Percentiles rank a stretch among this genome's conserved stretches.
Conservation (phyloP, 257 asterid genomes). For the Apocynum venetum region DNA sequence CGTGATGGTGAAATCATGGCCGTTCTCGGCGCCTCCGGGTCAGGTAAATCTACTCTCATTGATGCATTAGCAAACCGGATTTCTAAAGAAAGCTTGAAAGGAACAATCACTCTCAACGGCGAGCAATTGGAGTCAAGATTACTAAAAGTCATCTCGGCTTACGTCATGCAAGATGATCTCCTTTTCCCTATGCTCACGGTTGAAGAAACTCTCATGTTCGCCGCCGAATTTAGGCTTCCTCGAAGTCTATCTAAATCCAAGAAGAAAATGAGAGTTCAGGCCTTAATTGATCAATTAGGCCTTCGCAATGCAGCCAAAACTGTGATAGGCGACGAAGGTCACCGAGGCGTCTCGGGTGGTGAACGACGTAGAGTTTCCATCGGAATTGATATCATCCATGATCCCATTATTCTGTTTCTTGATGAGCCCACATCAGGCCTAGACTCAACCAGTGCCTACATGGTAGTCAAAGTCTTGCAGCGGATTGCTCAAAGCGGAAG, state of each 20-base stretch:
- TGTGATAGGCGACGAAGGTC: constrained; percentile 37
- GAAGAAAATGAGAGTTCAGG: constrained; percentile 25
- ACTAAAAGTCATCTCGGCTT: constrained; percentile 64
- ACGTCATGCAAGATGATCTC: constrained; percentile 83
- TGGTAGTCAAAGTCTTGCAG: constrained; percentile 43
- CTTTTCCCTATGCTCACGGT: constrained; percentile 77
- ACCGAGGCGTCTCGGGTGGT: constrained; percentile 40
- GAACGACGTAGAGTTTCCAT: constrained; percentile 47
- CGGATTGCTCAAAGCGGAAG: constrained; percentile 47
- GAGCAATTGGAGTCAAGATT: constrained; percentile 57
- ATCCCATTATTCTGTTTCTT: constrained; percentile 41
- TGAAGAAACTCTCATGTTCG: constrained; percentile 76
- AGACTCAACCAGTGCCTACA: constrained; percentile 44
- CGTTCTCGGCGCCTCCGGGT: constrained; percentile 77
- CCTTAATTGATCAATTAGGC: constrained; percentile 31
- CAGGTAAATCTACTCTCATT: constrained; percentile 69
- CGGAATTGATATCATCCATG: constrained; percentile 42
- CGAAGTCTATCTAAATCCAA: constrained; percentile 23
- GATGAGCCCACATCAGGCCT: constrained; percentile 54
- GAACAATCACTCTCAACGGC: constrained; percentile 52
- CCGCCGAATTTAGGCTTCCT: constrained; percentile 76
- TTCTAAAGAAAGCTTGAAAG: constrained; percentile 66
- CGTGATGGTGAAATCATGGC: constrained; percentile 78
- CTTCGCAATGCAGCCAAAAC: constrained; percentile 33
- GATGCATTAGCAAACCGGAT: constrained; percentile 70